Conservation (phyloP, 495 filamentous ascomycete species). For the Ascodesmis nigricans region DNA sequence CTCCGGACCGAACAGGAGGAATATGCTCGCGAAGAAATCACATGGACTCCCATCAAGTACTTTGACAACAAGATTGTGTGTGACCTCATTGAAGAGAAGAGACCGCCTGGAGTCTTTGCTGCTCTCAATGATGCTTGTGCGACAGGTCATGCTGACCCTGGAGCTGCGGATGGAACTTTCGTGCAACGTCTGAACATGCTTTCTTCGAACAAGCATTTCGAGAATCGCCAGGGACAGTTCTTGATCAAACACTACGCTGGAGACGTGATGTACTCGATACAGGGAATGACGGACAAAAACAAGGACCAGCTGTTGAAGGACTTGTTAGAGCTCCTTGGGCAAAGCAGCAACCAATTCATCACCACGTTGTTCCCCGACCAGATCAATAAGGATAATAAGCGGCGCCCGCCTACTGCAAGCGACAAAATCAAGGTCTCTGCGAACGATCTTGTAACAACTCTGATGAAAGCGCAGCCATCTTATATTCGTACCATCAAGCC, state of each 20-base stretch:
- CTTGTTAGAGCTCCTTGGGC: conserved; percentile 64
- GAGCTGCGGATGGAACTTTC: conserved; percentile 87
- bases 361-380: conserved; percentile 77
- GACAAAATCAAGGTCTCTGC: conserved; percentile 95
- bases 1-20: conserved; percentile 96
- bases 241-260: conserved; percentile 98
- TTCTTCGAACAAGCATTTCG: conserved; percentile 70
- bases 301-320: conserved; percentile 96
- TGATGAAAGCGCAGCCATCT: conserved; percentile 92
- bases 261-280: conserved; percentile 85
- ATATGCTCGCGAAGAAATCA: conserved; percentile 86
- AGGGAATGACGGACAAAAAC: conserved; percentile 99
- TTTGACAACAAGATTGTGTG: conserved; percentile 99
- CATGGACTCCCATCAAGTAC: conserved; percentile 98
- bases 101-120: conserved; percentile 85
- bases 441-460: conserved; percentile 79
- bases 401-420: conserved; percentile 79
- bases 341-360: conserved; percentile 64
- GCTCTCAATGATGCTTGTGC: conserved; percentile 94
- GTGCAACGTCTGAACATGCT: conserved; percentile 78
- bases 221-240: conserved; percentile 82
- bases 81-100: conserved; percentile 80
- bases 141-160: conserved; percentile 84
- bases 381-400: conserved; percentile 88
- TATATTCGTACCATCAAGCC: conserved; percentile 99